These are phyloP conservation scores for Salvia hispanica DNA, from an alignment of 257 asterid species.

Conservation along the genomic window DNA sequence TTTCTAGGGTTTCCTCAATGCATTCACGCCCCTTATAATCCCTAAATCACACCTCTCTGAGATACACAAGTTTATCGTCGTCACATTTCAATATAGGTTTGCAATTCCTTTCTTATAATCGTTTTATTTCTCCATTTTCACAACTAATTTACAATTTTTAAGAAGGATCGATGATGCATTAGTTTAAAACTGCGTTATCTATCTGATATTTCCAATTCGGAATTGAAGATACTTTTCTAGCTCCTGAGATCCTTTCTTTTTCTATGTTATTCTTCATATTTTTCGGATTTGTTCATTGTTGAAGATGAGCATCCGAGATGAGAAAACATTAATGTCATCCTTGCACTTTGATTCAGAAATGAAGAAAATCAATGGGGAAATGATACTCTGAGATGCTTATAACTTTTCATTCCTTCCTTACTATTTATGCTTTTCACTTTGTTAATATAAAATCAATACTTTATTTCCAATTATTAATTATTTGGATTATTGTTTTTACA, in stretches of 20 bases:
- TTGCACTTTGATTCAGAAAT: slow-evolving; percentile 72
- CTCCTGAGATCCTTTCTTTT: background rate
- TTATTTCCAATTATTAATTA: background rate
- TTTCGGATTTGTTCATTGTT: background rate
- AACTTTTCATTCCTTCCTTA: background rate
- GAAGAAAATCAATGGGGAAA: slow-evolving; percentile 73
- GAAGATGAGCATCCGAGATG: slow-evolving; percentile 55
- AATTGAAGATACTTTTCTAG: slow-evolving; percentile 44
- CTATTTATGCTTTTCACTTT: background rate
- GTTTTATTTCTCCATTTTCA: background rate
- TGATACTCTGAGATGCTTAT: slow-evolving; percentile 56
- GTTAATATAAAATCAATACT: slow-evolving; percentile 18
- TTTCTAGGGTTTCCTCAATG: no score
- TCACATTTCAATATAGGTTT: background rate
- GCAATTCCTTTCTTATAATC: background rate
- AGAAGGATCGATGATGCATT: slow-evolving; percentile 49
- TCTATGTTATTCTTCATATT: background rate
- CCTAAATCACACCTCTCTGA: no score
- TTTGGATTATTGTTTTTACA: no score
- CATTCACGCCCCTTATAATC: no score
- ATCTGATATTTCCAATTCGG: slow-evolving; percentile 52
- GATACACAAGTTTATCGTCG: no score
- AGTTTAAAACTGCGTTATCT: slow-evolving; percentile 68
- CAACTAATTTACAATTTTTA: background rate
- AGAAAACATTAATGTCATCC: slow-evolving; percentile 11